Conservation (phyloP, 805 yeast species). For the Nematodospora valgi region DNA sequence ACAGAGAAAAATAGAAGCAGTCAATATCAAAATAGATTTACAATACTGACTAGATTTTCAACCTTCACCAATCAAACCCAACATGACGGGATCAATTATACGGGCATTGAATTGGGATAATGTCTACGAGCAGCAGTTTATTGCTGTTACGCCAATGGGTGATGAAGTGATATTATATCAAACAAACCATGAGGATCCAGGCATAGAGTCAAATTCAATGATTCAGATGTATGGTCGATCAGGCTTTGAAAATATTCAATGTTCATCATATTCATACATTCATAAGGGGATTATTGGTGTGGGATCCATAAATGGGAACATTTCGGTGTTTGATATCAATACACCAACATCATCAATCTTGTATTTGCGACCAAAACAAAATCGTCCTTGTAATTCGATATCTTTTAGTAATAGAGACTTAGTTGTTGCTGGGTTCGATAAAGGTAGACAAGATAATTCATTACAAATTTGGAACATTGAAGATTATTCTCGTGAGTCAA, state of each 20-base stretch:
- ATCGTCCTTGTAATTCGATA: conserved; percentile 71
- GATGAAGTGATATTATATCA: conserved; percentile 73
- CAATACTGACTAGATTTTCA: no score
- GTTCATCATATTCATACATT: conserved; percentile 57
- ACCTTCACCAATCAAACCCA: not conserved
- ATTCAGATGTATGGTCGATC: conserved; percentile 49
- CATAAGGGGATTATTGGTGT: conserved; percentile 62
- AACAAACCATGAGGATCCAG: conserved; percentile 44
- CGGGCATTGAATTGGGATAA: conserved; percentile 59
- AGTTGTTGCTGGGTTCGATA: conserved; percentile 76
- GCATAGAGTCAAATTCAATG: conserved; percentile 50
- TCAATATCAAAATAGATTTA: no score
- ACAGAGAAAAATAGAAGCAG: no score
- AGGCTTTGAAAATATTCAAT: conserved; percentile 68
- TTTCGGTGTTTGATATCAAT: conserved; percentile 59
- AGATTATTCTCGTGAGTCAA: conserved; percentile 47
- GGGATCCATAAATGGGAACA: conserved; percentile 70
- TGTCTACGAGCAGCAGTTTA: conserved; percentile 53
- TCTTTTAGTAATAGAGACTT: conserved; percentile 57
- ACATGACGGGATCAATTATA: conserved; percentile 59
- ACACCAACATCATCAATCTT: conserved; percentile 32
- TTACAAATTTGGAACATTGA: conserved; percentile 78
- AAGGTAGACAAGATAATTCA: conserved; percentile 71
- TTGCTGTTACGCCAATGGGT: conserved; percentile 73
- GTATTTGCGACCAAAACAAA: conserved; percentile 56